phyloP scores from a whole-genome alignment of 106 monocot genomes.

The Phalaenopsis equestris region DNA sequence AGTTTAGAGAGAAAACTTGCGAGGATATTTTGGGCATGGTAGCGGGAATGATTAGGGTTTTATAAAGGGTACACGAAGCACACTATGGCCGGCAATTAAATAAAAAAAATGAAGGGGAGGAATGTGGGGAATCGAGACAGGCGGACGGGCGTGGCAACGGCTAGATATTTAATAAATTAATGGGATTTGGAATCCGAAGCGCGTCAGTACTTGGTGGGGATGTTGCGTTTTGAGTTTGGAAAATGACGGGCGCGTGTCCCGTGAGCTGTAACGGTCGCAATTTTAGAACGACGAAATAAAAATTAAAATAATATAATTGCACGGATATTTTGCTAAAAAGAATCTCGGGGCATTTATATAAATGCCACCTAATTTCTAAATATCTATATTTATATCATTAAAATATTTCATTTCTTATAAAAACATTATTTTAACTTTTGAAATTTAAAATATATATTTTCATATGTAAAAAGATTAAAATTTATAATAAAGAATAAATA shows the following conservation, averaged over 20 bases:
- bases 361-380: too few species aligned
- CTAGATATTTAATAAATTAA: background rate
- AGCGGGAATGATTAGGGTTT: background rate
- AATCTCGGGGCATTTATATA: too few species aligned
- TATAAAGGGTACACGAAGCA: background rate
- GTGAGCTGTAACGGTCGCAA: background rate
- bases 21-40: background rate
- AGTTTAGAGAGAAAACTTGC: background rate
- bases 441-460: too few species aligned
- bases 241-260: background rate
- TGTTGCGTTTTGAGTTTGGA: background rate
- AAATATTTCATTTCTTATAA: too few species aligned
- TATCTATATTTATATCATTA: too few species aligned
- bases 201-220: background rate
- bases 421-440: too few species aligned
- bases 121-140: background rate
- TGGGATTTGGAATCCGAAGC: slow-evolving; percentile 1
- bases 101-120: background rate
- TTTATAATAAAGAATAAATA: too few species aligned
- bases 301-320: too few species aligned
- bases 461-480: too few species aligned
- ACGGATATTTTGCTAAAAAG: too few species aligned
- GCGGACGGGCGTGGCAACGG: background rate
- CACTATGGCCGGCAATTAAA: background rate
- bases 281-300: background rate